Evolutionary conservation across 345 rosid species (phyloP).

Genomic region (Brassica nigra): DNA sequence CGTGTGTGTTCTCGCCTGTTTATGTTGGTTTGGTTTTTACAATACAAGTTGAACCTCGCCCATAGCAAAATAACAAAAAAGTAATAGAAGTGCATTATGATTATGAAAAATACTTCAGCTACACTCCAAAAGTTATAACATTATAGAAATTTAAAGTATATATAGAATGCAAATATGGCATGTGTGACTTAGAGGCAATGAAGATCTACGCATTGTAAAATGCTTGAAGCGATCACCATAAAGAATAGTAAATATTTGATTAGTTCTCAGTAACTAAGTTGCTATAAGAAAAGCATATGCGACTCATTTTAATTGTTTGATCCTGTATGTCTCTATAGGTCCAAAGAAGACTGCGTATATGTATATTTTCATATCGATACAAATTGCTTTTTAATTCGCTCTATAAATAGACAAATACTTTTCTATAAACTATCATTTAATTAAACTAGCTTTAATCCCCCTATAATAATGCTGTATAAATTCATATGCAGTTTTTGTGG

Average conservation of each 20-base stretch:
- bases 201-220: too few relatives aligned
- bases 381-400: background rate
- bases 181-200: background rate
- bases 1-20: background rate
- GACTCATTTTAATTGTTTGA: background rate
- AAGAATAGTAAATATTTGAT: too few relatives aligned
- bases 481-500: constrained; percentile 63
- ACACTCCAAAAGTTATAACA: background rate
- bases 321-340: background rate
- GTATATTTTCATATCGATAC: background rate
- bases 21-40: background rate
- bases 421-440: background rate
- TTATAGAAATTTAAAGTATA: too few relatives aligned
- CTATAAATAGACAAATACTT: background rate
- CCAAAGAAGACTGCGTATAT: background rate
- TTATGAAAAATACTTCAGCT: background rate
- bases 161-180: background rate
- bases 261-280: background rate
- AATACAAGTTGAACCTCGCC: background rate
- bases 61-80: background rate
- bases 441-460: background rate
- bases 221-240: too few relatives aligned
- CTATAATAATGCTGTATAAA: background rate
- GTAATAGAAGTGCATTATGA: background rate
- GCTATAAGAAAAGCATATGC: background rate